A percentile compares a stretch with the other conserved stretches of the same genome.
phyloP scores from a whole-genome alignment of 768 basidiomycete genomes.

The Suillus alpinus region DNA sequence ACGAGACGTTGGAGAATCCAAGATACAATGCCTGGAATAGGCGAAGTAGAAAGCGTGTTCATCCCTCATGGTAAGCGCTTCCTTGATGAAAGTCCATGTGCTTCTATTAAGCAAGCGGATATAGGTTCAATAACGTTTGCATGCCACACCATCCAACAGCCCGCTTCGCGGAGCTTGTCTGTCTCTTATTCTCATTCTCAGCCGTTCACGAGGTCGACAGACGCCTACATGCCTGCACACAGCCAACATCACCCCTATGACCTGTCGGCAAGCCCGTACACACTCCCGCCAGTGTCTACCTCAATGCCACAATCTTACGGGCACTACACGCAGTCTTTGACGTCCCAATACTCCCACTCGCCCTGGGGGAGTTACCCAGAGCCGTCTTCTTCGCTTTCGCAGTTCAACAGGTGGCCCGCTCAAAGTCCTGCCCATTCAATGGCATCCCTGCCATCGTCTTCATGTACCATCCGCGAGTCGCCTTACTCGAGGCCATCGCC shows the following conservation, averaged over 20 bases:
- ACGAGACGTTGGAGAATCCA: constrained; percentile 79
- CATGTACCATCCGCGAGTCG: constrained; percentile 30
- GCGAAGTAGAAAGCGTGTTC: constrained; percentile 82
- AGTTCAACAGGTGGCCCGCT: constrained; percentile 30
- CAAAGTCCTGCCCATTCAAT: constrained; percentile 27
- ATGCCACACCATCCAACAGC: constrained; percentile 34
- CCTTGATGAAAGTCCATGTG: constrained; percentile 36
- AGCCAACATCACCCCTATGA: constrained; percentile 26
- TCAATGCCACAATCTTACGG: constrained; percentile 24
- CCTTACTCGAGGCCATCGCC: constrained; percentile 41
- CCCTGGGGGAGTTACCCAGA: constrained; percentile 27
- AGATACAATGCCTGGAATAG: constrained; percentile 59
- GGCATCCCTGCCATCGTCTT: constrained; percentile 16
- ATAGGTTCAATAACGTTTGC: constrained; percentile 40
- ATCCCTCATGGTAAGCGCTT: constrained; percentile 77
- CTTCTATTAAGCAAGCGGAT: constrained; percentile 15
- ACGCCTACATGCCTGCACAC: constrained; percentile 23
- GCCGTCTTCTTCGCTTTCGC: constrained; percentile 23
- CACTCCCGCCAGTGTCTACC: constrained; percentile 30
- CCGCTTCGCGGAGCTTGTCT: constrained; percentile 17
- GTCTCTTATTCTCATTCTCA: constrained; percentile 21
- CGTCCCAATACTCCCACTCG: constrained; percentile 25
- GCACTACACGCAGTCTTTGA: constrained; percentile 21
- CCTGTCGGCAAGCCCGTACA: constrained; percentile 25
- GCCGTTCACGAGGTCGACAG: constrained; percentile 25